These are phyloP conservation scores for Hortaea sp. DNA, from an alignment of 2,329 filamentous ascomycete species.

Conservation along the genomic window DNA sequence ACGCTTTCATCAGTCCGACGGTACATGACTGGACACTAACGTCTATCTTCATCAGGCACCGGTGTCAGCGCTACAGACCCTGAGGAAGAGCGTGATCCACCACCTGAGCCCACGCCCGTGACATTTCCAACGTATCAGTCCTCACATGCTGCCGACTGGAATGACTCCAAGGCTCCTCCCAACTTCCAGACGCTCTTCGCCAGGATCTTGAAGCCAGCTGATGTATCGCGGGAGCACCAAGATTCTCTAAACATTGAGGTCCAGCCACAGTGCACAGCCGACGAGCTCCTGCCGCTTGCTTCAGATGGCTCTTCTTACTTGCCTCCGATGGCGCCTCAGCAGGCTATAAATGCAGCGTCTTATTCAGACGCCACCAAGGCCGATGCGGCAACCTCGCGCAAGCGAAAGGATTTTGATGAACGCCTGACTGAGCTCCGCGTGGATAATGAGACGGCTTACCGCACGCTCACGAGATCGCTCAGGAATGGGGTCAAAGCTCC, in stretches of 20 bases:
- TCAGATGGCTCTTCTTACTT: constrained; percentile 28
- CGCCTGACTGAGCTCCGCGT: constrained; percentile 42
- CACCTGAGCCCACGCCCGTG: constrained; percentile 15
- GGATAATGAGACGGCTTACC: constrained; percentile 48
- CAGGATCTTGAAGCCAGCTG: constrained; percentile 30
- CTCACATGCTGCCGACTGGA: constrained; percentile 9
- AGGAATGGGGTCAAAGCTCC: constrained; percentile 31
- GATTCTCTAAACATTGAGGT: constrained; percentile 34
- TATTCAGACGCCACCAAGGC: constrained; percentile 7
- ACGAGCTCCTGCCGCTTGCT: constrained; percentile 29
- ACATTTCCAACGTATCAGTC: constrained; percentile 14
- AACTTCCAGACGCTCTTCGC: constrained; percentile 36
- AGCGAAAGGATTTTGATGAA: constrained; percentile 12
- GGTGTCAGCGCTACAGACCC: constrained; percentile 11
- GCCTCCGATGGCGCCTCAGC: constrained; percentile 20
- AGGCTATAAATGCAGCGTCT: constrained; percentile 21
- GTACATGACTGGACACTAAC: neutral
- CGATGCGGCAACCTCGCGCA: constrained; percentile 3
- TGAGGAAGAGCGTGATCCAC: constrained; percentile 20
- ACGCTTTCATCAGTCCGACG: neutral
- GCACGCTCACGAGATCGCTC: constrained; percentile 43
- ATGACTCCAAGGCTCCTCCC: constrained; percentile 17
- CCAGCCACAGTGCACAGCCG: constrained; percentile 26
- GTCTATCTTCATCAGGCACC: constrained; percentile 1
- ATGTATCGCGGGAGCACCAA: constrained; percentile 31